A percentile compares a stretch with the other conserved stretches of the same genome.
Conservation (phyloP, 2,329 filamentous ascomycete genomes). For the Fonsecaea monophora region DNA sequence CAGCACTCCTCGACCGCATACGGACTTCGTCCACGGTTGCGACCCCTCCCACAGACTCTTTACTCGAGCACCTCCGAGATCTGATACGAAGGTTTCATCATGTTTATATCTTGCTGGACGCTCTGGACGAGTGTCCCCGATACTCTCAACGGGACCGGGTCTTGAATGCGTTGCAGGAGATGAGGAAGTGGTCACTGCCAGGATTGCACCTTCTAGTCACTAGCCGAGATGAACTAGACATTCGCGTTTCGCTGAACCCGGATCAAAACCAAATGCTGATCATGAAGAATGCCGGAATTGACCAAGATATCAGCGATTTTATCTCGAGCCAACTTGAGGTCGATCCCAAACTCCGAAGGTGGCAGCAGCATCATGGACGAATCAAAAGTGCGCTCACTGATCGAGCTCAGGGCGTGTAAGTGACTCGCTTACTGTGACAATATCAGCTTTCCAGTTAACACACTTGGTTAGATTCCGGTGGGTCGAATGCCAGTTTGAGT, state of each 20-base stretch:
- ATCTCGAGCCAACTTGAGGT: conserved; percentile 34
- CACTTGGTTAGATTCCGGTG: conserved; percentile 42
- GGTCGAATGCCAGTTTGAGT: conserved; percentile 41
- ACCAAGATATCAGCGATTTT: conserved; percentile 40
- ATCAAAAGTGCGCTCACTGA: conserved; percentile 13
- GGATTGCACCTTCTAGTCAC: conserved; percentile 41
- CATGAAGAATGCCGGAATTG: conserved; percentile 34
- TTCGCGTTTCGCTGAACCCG: conserved; percentile 33
- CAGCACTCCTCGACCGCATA: neutral
- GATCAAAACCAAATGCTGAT: conserved; percentile 26
- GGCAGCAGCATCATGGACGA: neutral
- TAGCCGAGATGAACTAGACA: conserved; percentile 39
- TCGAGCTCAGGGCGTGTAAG: conserved; percentile 33
- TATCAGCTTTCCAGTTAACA: conserved; percentile 14
- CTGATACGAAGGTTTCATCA: conserved; percentile 23
- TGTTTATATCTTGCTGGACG: conserved; percentile 37
- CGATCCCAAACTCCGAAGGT: conserved; percentile 31
- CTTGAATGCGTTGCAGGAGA: conserved; percentile 28
- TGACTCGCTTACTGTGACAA: neutral
- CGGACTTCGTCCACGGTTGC: too few species aligned
- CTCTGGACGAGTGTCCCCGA: conserved; percentile 35
- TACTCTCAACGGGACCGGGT: conserved; percentile 20
- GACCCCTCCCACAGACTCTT: neutral
- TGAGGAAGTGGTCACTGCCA: conserved; percentile 35
- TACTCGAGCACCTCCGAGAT: neutral